These are phyloP conservation scores for Leishmania martiniquensis DNA, from an alignment of 208 protist species.

Conservation along the genomic window DNA sequence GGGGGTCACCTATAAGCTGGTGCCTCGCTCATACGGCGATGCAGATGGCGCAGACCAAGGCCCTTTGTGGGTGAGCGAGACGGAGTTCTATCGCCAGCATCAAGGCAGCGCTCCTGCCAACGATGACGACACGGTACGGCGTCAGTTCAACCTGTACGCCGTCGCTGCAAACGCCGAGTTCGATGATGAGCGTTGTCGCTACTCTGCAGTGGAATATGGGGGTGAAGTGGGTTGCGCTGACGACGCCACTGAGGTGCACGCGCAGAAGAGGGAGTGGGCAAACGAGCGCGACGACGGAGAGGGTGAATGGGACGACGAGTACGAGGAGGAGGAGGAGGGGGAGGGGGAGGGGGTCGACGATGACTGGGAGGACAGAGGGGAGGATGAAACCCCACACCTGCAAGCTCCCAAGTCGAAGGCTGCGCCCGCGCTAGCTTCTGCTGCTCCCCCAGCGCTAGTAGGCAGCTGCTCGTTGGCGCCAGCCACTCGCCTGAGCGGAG, in stretches of 20 bases:
- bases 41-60: slow-evolving; percentile 31
- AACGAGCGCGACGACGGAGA: slow-evolving; percentile 17
- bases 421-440: neutral
- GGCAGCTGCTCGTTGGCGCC: neutral
- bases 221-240: slow-evolving; percentile 15
- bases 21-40: slow-evolving; percentile 71
- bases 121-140: slow-evolving; percentile 20
- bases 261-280: slow-evolving; percentile 15
- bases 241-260: slow-evolving; percentile 22
- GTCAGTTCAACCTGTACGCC: slow-evolving; percentile 32
- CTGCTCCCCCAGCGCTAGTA: slow-evolving; percentile 1
- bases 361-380: slow-evolving; percentile 13
- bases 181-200: slow-evolving; percentile 10
- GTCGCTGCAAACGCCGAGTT: slow-evolving; percentile 29
- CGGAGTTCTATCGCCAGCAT: slow-evolving; percentile 53
- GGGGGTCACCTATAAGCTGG: slow-evolving; percentile 70
- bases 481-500: neutral
- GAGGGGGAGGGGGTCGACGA: slow-evolving; percentile 23
- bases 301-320: slow-evolving; percentile 15
- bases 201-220: slow-evolving; percentile 17
- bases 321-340: slow-evolving; percentile 32
- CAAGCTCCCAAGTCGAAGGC: neutral
- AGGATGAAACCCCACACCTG: neutral
- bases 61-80: slow-evolving; percentile 62
- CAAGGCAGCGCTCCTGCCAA: slow-evolving; percentile 21